These are phyloP conservation scores for Grosmannia huntii DNA, from an alignment of 2,329 filamentous ascomycete species.

Conservation along the genomic window DNA sequence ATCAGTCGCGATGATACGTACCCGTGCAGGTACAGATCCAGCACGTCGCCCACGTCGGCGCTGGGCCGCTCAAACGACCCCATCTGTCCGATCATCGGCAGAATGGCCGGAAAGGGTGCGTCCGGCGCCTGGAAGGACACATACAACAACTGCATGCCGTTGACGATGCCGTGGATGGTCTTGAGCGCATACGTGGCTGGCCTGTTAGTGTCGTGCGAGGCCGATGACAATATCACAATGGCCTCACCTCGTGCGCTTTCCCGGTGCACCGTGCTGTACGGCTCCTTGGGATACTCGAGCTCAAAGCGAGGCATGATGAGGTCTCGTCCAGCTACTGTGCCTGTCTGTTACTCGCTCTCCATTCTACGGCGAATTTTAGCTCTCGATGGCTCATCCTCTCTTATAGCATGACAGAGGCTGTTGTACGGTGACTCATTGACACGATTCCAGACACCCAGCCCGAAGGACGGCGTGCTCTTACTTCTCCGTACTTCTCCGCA, in stretches of 20 bases:
- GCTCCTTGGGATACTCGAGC: conserved; percentile 50
- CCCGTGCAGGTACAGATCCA: conserved; percentile 73
- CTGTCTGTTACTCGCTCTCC: neutral
- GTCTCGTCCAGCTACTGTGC: neutral
- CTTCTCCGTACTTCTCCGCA: too few relatives aligned
- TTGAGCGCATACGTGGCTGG: conserved; percentile 58
- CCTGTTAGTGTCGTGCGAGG: neutral
- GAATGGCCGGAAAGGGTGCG: conserved; percentile 59
- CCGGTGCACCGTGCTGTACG: conserved; percentile 54
- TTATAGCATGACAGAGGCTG: neutral
- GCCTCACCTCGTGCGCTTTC: conserved; percentile 48
- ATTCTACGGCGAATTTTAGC: neutral
- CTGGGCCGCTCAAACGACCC: conserved; percentile 55
- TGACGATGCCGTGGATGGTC: conserved; percentile 64
- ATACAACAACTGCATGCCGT: conserved; percentile 60
- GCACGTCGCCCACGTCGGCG: conserved; percentile 45
- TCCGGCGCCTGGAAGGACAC: conserved; percentile 58
- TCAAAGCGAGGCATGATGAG: conserved; percentile 27
- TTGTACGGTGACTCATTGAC: neutral
- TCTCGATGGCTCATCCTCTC: neutral
- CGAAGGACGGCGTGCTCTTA: too few relatives aligned
- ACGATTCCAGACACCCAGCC: neutral
- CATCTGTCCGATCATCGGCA: conserved; percentile 82
- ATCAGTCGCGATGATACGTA: conserved; percentile 72
- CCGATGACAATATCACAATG: neutral